Conservation (phyloP, 768 basidiomycete genomes). For the Mycena latifolia region DNA sequence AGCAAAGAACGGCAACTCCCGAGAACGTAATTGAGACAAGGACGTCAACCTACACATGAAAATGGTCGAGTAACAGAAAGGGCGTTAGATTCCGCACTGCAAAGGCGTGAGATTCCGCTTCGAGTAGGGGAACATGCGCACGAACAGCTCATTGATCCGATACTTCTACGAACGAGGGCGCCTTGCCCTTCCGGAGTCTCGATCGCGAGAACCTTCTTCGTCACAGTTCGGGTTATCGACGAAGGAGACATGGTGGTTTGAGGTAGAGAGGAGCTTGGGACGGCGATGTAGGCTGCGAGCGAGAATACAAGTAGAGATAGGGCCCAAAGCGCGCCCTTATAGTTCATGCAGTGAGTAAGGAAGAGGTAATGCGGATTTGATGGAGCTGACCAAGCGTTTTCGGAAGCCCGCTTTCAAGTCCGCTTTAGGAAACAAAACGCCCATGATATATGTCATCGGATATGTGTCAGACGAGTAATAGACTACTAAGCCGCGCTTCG, state of each 20-base stretch:
- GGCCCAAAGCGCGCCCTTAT: slow-evolving; percentile 15
- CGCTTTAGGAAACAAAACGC: slow-evolving; percentile 11
- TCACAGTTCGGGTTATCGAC: slow-evolving; percentile 72
- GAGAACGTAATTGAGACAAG: neutral
- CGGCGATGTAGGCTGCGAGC: slow-evolving; percentile 30
- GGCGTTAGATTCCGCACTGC: slow-evolving; percentile 84
- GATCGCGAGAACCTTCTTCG: slow-evolving; percentile 82
- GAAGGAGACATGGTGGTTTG: slow-evolving; percentile 42
- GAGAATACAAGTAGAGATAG: slow-evolving; percentile 23
- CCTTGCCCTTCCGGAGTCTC: slow-evolving; percentile 72
- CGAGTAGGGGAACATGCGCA: neutral
- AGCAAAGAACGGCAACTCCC: neutral
- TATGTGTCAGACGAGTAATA: too few species aligned
- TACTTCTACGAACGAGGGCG: slow-evolving; percentile 78
- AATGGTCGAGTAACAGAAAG: slow-evolving; percentile 93
- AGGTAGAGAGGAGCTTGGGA: neutral
- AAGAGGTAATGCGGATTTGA: neutral
- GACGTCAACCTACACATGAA: slow-evolving; percentile 70
- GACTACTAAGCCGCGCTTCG: too few species aligned
- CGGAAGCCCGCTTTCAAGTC: too few species aligned
- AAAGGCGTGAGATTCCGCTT: neutral
- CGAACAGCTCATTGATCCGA: slow-evolving; percentile 70
- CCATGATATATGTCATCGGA: slow-evolving; percentile 8
- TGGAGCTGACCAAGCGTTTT: too few species aligned
- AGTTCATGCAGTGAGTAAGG: slow-evolving; percentile 17